Evolutionary conservation across 2,329 filamentous ascomycete genomes (phyloP), one percentile per base, ranked within the genome.

Genomic region (Botrytis cinerea): DNA sequence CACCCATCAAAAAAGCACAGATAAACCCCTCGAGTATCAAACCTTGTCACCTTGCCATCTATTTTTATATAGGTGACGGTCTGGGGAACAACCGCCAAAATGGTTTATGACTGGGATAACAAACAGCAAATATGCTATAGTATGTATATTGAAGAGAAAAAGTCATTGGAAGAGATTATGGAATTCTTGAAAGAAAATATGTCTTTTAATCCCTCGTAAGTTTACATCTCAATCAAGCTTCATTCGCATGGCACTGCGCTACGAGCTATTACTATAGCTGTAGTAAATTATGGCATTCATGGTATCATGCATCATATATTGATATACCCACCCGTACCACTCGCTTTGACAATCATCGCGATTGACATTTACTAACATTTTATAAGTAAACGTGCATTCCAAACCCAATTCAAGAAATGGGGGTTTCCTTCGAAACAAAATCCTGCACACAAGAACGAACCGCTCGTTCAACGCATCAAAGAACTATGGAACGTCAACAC

Each of bases 401-500:
- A 94, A 81, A 89, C 87, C 5, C 91, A 94, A 77, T 93, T 94
- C 82, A 91, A 90, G 79, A 86, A 89, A 80, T 96, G 93, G 93
- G 87, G 89, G 12, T 95, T 96, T 77, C 92, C 93, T 22, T 88
- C 87, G 73, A 93, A 93, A 81, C 90, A 92, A 77, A 90, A 91
- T 74, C 90, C 90, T 0, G 90, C 90, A 1, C 89, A 94, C 80
- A 92, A 92, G 79, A 91, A 94, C 80, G 84, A 86, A 22, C 84
- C 84, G 38, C 87, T 95, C 12, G 88, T 93, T 59, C 87, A 86
- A 28, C 89, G 93, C 45, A 87, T 95, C 75, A 90, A 90, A 79
- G 88, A 95, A 82, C 85, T 96, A 78, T 96, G 93, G 93, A 90
- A 93, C 80, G 85, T 84, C 77, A 96, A 95, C 79, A 86, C 89